Base-by-base conservation (phyloP, 306 rosid genomes). In the Citrullus colocynthis region DNA sequence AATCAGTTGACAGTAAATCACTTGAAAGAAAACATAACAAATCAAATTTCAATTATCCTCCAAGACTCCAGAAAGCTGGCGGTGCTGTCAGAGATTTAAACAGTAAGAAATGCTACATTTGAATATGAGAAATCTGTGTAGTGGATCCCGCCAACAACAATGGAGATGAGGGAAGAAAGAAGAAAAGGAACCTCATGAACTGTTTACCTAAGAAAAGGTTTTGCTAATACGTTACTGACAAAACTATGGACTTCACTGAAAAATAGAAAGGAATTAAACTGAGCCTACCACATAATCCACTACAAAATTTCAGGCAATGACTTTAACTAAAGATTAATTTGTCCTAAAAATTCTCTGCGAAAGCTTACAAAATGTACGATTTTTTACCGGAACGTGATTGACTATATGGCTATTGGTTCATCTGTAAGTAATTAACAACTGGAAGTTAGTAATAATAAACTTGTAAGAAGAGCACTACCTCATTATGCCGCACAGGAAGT, bases 401-500 rank as follows among this genome's bases (percentile, higher is more conserved):
- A 65, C 37, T 36, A 36, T 42, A 21, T 71, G 76, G 34, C 58
- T 45, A 21, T 71, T 45, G 59, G 76, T 49, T 72, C 14, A 6
- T 14, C 42, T 72, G n/a, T 7, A 72, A 28, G 21, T 36, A 24
- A 56, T 51, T 58, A 32, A 65, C 49, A 44, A 73, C 48, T 24
- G 24, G 24, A 59, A 75, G 14, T 18, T 15, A 34, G 16, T 45
- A 63, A 15, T 74, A 76, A 60, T 55, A 58, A 71, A 72, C 78
- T 41, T 77, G 71, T 60, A 59, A 79, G 78, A 49, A 79, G 76
- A 49, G 9, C 16, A 58, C 20, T 82, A 94, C 98, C 98, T 94
- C 97, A 69, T 92, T 94, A 74, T 92, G 98, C 80, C 97, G 96
- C 81, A 94, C 97, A 70, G 97, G 98, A 77, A 94, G 96, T 80